Evolutionary conservation across 2,329 filamentous ascomycete genomes (phyloP).

Genomic region (Kalmusia sp.): DNA sequence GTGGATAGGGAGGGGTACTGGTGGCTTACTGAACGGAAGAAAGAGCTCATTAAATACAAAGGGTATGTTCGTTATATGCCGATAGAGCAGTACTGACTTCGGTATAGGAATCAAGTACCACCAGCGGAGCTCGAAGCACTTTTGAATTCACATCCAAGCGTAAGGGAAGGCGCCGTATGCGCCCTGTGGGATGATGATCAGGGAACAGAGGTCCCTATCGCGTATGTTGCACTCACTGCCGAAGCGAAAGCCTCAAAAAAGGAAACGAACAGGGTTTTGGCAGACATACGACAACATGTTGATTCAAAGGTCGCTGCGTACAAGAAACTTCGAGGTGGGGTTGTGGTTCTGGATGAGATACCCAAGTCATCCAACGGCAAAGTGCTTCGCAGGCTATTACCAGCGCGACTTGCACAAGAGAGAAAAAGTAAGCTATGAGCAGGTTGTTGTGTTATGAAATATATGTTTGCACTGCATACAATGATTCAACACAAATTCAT

Average conservation of each 20-base stretch:
- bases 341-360: conserved; percentile 31
- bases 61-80: conserved; percentile 13
- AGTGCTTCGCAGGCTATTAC: conserved; percentile 31
- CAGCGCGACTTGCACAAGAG: conserved; percentile 18
- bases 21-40: conserved; percentile 42
- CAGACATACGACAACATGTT: conserved; percentile 29
- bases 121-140: conserved; percentile 43
- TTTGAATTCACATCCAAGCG: conserved; percentile 31
- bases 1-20: conserved; percentile 38
- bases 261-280: conserved; percentile 7
- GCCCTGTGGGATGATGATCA: conserved; percentile 30
- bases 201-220: conserved; percentile 38
- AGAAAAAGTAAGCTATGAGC: conserved; percentile 7
- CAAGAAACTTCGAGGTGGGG: conserved; percentile 37
- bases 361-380: conserved; percentile 40
- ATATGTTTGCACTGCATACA: not conserved
- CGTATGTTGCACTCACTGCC: conserved; percentile 30
- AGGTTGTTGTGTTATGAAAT: too few relatives aligned
- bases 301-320: conserved; percentile 37
- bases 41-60: conserved; percentile 44
- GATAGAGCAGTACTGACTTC: not conserved
- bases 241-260: conserved; percentile 9
- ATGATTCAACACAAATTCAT: too few relatives aligned
- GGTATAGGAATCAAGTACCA: conserved; percentile 32
- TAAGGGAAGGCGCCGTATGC: conserved; percentile 41